phyloP scores from a whole-genome alignment of 352 stramenopile species.

The Globisporangium spiculum region DNA sequence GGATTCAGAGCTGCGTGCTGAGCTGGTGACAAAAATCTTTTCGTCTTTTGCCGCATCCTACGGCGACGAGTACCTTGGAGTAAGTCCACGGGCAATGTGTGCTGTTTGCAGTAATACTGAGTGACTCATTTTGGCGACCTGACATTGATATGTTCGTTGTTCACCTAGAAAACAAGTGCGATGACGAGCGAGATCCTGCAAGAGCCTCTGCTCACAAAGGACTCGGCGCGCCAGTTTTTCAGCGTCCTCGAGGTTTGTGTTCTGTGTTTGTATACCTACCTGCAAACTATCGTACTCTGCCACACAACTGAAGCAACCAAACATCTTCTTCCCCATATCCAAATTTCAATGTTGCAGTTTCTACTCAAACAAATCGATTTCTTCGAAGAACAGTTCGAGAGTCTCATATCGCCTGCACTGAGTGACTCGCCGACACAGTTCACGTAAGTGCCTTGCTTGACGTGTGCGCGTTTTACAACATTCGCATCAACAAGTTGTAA shows the following conservation, averaged over 20 bases:
- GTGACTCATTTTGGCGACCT: background rate
- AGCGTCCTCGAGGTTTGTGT: conserved; percentile 47
- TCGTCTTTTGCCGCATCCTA: conserved; percentile 53
- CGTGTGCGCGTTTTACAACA: background rate
- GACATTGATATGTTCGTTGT: background rate
- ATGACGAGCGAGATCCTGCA: conserved; percentile 62
- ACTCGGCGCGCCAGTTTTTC: conserved; percentile 70
- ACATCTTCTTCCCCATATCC: background rate
- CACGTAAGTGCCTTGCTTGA: conserved; percentile 35
- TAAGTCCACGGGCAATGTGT: conserved; percentile 20
- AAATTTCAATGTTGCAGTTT: conserved; percentile 26
- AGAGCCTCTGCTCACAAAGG: conserved; percentile 51
- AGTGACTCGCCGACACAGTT: conserved; percentile 61
- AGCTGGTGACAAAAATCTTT: conserved; percentile 71
- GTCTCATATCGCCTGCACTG: conserved; percentile 33
- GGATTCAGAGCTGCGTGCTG: conserved; percentile 56
- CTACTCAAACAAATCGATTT: conserved; percentile 59
- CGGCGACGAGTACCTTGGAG: conserved; percentile 62
- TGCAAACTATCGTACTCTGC: background rate
- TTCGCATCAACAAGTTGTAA: background rate
- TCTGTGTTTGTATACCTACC: no score
- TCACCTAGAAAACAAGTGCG: conserved; percentile 47
- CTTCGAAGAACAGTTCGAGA: conserved; percentile 62
- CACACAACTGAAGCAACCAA: background rate
- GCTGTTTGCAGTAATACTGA: background rate